Percentiles rank a stretch among this genome's conserved stretches.
Evolutionary conservation across 805 yeast species (phyloP).

Genomic region (Candida glaebosa): DNA sequence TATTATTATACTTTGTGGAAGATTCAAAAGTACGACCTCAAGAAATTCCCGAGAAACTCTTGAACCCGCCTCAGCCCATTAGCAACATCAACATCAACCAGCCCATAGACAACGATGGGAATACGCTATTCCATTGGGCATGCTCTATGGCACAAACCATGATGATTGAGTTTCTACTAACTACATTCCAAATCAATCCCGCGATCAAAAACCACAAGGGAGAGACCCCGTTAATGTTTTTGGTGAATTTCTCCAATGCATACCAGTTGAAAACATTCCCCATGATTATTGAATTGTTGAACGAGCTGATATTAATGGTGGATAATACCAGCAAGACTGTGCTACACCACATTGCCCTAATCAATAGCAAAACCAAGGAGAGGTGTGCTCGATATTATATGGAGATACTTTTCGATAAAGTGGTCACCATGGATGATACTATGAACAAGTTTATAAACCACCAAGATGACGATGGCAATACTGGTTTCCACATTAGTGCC

Average conservation of each 20-base stretch:
- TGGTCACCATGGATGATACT: slow-evolving; percentile 20
- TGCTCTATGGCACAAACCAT: slow-evolving; percentile 80
- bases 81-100: slow-evolving; percentile 69
- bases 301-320: slow-evolving; percentile 34
- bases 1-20: slow-evolving; percentile 52
- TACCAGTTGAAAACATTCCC: slow-evolving; percentile 37
- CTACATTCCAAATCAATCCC: slow-evolving; percentile 70
- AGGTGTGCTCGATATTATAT: slow-evolving; percentile 37
- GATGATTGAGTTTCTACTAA: slow-evolving; percentile 58
- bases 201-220: slow-evolving; percentile 76
- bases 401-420: slow-evolving; percentile 33
- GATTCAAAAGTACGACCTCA: slow-evolving; percentile 28
- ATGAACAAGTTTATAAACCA: slow-evolving; percentile 64
- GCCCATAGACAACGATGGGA: slow-evolving; percentile 90
- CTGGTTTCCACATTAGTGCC: slow-evolving; percentile 90
- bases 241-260: slow-evolving; percentile 38
- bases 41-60: slow-evolving; percentile 36
- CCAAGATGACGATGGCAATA: slow-evolving; percentile 92
- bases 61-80: slow-evolving; percentile 53
- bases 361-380: slow-evolving; percentile 27
- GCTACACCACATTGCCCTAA: slow-evolving; percentile 36
- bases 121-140: slow-evolving; percentile 94
- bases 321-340: slow-evolving; percentile 40
- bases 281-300: slow-evolving; percentile 27
- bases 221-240: slow-evolving; percentile 70